Conservation (phyloP, 176 grass and related monocot species). For the Oryza punctata region DNA sequence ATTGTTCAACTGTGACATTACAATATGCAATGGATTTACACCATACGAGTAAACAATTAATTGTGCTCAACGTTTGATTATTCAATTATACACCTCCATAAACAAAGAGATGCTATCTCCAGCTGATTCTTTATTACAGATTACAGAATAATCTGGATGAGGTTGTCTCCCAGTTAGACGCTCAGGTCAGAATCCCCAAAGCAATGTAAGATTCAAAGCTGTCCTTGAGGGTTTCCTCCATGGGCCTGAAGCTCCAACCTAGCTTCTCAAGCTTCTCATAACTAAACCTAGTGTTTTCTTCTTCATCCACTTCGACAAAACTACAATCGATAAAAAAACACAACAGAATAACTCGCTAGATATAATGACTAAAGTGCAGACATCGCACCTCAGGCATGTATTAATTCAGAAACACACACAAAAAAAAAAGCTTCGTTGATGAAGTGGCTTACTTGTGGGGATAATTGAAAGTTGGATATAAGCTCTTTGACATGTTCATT, state of each 20-base stretch:
- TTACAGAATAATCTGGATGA: neutral
- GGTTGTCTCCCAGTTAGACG: neutral
- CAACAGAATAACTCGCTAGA: neutral
- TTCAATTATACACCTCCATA: too few species aligned
- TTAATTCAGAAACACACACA: too few species aligned
- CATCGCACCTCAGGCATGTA: neutral
- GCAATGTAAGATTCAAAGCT: constrained; percentile 52
- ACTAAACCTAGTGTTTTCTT: neutral
- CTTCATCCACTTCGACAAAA: constrained; percentile 37
- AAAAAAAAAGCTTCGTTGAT: neutral
- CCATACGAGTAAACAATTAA: too few species aligned
- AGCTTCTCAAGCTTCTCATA: constrained; percentile 45
- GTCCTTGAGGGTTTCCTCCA: constrained; percentile 39
- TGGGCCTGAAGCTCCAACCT: constrained; percentile 48
- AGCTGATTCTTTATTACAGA: too few species aligned
- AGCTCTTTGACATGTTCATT: constrained; percentile 37
- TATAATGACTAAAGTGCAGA: neutral
- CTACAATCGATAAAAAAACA: neutral
- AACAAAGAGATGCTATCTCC: too few species aligned
- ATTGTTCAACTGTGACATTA: too few species aligned
- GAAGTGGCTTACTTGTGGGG: constrained; percentile 39
- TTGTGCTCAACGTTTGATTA: too few species aligned
- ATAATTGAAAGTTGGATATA: constrained; percentile 50
- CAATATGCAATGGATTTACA: too few species aligned
- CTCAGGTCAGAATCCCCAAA: constrained; percentile 33